A percentile compares a stretch with the other conserved stretches of the same genome.
Conservation (phyloP, 2,329 filamentous ascomycete genomes). For the Curvularia lunata region DNA sequence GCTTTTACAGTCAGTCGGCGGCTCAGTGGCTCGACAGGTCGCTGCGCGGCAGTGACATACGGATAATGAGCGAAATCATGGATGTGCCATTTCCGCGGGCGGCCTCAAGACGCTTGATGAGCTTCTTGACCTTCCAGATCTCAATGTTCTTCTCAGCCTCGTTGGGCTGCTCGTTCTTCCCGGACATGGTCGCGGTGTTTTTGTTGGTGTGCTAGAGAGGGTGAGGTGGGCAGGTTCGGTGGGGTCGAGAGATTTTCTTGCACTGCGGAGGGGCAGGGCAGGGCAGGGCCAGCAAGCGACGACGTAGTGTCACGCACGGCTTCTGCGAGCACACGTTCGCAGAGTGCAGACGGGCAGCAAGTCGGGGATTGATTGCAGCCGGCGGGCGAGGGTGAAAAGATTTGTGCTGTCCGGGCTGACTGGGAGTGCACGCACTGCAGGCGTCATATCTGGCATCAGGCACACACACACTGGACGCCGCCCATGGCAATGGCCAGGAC, state of each 20-base stretch:
- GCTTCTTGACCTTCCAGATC: conserved; percentile 99
- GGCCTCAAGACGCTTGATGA: conserved; percentile 97
- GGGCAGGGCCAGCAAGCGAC: conserved; percentile 23
- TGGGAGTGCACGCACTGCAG: background rate
- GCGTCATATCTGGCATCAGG: background rate
- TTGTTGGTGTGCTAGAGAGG: conserved; percentile 16
- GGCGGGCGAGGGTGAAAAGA: background rate
- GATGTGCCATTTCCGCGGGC: conserved; percentile 98
- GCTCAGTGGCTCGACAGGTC: background rate
- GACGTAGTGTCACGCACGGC: conserved; percentile 20
- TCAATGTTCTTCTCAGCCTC: conserved; percentile 98
- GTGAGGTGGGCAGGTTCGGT: conserved; percentile 17
- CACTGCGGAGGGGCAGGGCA: conserved; percentile 16
- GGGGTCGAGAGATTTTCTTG: conserved; percentile 30
- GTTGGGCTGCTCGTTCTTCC: conserved; percentile 66
- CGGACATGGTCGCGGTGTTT: conserved; percentile 42
- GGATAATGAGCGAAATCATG: conserved; percentile 99
- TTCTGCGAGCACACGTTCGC: conserved; percentile 2
- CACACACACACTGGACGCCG: background rate
- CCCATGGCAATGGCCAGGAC: too few species aligned
- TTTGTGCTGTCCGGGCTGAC: background rate
- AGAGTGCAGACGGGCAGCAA: background rate
- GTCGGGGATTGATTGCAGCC: background rate
- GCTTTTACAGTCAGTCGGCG: conserved; percentile 60
- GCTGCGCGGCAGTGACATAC: conserved; percentile 60